Evolutionary conservation across 306 rosid species (phyloP).

Genomic region (Lupinus albus): DNA sequence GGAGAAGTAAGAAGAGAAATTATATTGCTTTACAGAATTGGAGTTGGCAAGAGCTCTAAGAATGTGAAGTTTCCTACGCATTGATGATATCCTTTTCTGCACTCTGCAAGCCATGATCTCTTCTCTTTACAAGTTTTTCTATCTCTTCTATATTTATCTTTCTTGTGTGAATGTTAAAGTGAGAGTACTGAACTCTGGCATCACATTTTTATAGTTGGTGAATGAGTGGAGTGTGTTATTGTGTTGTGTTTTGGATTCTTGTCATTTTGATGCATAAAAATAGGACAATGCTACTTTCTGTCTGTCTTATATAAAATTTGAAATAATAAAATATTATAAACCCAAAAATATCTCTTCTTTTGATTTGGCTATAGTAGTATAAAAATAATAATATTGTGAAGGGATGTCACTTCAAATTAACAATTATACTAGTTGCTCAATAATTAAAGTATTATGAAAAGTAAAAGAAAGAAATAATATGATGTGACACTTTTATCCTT

Average conservation of each 20-base stretch:
- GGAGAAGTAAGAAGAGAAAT: neutral
- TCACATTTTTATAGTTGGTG: constrained; percentile 62
- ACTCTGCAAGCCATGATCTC: constrained; percentile 64
- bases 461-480: too few relatives aligned
- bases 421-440: too few relatives aligned
- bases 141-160: constrained; percentile 2
- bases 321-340: neutral
- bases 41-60: constrained; percentile 50
- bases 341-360: neutral
- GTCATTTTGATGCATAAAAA: constrained; percentile 34
- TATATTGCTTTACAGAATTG: constrained; percentile 51
- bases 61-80: constrained; percentile 68
- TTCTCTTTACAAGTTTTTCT: constrained; percentile 27
- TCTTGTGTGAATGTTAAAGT: constrained; percentile 40
- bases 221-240: constrained; percentile 23
- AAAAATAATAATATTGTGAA: too few relatives aligned
- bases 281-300: constrained; percentile 31
- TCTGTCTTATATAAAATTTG: constrained; percentile 47
- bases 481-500: too few relatives aligned
- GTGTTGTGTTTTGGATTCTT: constrained; percentile 30
- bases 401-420: too few relatives aligned
- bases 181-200: constrained; percentile 35
- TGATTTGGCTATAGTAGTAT: too few relatives aligned
- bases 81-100: constrained; percentile 54
- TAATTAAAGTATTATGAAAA: too few relatives aligned